These are phyloP conservation scores for Talaromyces trachyspermus DNA, from an alignment of 495 filamentous ascomycete species.

Conservation along the genomic window DNA sequence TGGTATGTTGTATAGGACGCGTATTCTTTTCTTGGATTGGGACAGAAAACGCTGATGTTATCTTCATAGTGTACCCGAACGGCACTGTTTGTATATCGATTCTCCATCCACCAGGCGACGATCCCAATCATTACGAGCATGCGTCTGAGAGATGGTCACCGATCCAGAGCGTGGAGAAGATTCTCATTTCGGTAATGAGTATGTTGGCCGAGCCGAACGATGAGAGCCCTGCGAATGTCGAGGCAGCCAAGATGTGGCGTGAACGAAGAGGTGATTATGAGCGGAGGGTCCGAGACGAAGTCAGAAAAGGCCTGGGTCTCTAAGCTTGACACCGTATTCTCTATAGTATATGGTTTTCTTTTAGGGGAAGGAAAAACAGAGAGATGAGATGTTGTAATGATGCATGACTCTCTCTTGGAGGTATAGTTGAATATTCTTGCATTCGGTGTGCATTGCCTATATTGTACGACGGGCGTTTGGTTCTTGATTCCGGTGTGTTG, in stretches of 20 bases:
- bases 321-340: too few species aligned
- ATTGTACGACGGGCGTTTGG: not conserved
- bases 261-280: slow-evolving; percentile 82
- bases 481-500: not conserved
- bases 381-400: not conserved
- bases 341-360: too few species aligned
- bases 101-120: slow-evolving; percentile 95
- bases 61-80: slow-evolving; percentile 72
- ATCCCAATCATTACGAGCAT: slow-evolving; percentile 97
- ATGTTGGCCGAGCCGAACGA: slow-evolving; percentile 99
- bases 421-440: too few species aligned
- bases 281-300: slow-evolving; percentile 73
- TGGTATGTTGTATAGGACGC: slow-evolving; percentile 44
- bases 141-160: slow-evolving; percentile 93
- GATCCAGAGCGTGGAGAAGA: slow-evolving; percentile 97
- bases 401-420: not conserved
- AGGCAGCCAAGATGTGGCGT: slow-evolving; percentile 98
- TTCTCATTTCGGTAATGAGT: slow-evolving; percentile 94
- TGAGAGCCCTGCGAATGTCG: slow-evolving; percentile 95
- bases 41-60: not conserved
- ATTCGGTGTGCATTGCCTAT: too few species aligned
- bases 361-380: not conserved
- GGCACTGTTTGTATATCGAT: slow-evolving; percentile 96
- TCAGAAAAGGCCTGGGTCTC: slow-evolving; percentile 56
- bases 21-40: slow-evolving; percentile 2